These are phyloP conservation scores for Pyrenophora seminiperda DNA, from an alignment of 2,329 filamentous ascomycete genomes.

Conservation along the genomic window DNA sequence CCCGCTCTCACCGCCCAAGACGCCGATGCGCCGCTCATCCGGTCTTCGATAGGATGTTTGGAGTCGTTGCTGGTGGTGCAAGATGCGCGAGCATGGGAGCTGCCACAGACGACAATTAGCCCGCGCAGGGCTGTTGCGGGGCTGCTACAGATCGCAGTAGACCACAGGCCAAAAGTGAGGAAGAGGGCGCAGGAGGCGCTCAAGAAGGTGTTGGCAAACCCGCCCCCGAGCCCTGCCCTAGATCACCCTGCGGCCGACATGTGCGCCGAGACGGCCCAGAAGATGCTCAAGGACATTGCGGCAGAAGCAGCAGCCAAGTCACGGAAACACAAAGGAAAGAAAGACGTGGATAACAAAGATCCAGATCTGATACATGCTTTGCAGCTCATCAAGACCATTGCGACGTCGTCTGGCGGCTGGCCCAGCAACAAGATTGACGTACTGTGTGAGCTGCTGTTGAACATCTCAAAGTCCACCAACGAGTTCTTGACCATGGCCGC, in stretches of 20 bases:
- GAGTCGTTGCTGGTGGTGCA: conserved; percentile 91
- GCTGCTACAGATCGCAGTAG: conserved; percentile 80
- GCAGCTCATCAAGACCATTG: conserved; percentile 89
- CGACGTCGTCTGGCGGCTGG: conserved; percentile 88
- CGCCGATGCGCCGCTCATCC: conserved; percentile 83
- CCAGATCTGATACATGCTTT: conserved; percentile 88
- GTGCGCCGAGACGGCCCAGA: conserved; percentile 89
- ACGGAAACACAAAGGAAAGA: conserved; percentile 62
- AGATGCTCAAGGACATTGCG: conserved; percentile 76
- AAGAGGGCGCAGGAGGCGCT: conserved; percentile 92
- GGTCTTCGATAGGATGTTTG: conserved; percentile 88
- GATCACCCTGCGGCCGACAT: conserved; percentile 96
- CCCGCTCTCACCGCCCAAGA: conserved; percentile 80
- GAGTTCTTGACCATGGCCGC: conserved; percentile 96
- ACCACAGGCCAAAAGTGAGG: conserved; percentile 88
- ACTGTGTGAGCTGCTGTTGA: conserved; percentile 84
- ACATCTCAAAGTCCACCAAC: conserved; percentile 86
- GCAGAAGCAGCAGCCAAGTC: conserved; percentile 74
- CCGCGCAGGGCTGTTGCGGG: conserved; percentile 87
- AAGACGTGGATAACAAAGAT: conserved; percentile 67
- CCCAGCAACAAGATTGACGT: conserved; percentile 94
- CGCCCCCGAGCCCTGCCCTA: conserved; percentile 86
- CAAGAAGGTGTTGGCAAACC: conserved; percentile 78
- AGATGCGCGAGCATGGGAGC: conserved; percentile 84
- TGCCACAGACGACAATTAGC: conserved; percentile 80